These are phyloP conservation scores for Melaleuca quinquenervia DNA, from an alignment of 345 rosid genomes.

Conservation along the genomic window DNA sequence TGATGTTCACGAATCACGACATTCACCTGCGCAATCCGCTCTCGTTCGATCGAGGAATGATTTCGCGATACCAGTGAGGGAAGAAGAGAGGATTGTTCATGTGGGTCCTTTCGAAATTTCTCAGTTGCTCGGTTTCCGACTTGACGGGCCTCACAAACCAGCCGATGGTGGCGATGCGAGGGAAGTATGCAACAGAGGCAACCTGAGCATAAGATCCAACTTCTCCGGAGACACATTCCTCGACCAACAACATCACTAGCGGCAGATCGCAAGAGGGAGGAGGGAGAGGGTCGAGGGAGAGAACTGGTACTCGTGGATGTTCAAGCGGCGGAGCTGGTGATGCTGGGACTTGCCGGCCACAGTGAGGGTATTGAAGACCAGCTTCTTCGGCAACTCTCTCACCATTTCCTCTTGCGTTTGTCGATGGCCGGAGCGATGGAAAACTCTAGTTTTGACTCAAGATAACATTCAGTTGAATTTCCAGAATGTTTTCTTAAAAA, in stretches of 20 bases:
- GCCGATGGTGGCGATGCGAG: not conserved
- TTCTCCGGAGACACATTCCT: not conserved
- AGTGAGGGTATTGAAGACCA: slow-evolving; percentile 66
- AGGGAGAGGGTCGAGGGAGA: not conserved
- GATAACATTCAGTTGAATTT: not conserved
- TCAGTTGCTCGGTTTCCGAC: not conserved
- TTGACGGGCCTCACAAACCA: not conserved
- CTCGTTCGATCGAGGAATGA: not conserved
- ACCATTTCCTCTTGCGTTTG: slow-evolving; percentile 7
- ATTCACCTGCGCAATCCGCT: not conserved
- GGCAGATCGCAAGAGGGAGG: not conserved
- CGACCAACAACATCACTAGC: not conserved
- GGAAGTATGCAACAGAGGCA: not conserved
- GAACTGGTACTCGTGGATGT: slow-evolving; percentile 97
- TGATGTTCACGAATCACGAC: not conserved
- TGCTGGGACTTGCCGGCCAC: slow-evolving; percentile 81
- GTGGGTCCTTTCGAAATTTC: not conserved
- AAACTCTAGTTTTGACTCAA: not conserved
- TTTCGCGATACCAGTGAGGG: too few species aligned
- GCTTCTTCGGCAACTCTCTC: slow-evolving; percentile 73
- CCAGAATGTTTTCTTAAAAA: not conserved
- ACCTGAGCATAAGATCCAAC: not conserved
- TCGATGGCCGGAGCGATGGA: not conserved
- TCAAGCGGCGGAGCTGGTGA: slow-evolving; percentile 97
- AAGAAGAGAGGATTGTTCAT: not conserved